A percentile compares a stretch with the other conserved stretches of the same genome.
These are phyloP conservation scores for Leersia perrieri DNA, from an alignment of 176 grass and related monocot genomes.

Conservation along the genomic window DNA sequence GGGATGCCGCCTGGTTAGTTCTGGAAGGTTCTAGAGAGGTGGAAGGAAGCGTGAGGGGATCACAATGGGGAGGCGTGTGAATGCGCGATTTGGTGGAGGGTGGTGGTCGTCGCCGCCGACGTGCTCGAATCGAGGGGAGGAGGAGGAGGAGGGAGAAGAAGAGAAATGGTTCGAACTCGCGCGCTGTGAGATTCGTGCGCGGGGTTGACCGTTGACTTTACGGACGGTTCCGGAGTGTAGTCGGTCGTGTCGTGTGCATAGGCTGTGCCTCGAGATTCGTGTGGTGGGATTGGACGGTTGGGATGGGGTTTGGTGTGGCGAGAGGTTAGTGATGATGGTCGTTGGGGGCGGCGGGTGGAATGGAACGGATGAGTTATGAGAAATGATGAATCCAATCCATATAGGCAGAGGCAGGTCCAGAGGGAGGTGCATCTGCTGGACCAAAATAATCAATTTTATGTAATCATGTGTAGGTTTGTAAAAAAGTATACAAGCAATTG, in stretches of 20 bases:
- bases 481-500: too few relatives aligned
- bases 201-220: neutral
- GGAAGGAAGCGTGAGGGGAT: neutral
- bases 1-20: too few relatives aligned
- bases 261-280: neutral
- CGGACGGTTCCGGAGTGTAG: neutral
- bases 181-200: neutral
- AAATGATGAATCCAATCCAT: too few relatives aligned
- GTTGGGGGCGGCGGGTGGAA: neutral
- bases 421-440: too few relatives aligned
- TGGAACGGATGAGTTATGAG: too few relatives aligned
- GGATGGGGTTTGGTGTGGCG: conserved; percentile 11
- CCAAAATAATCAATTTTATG: too few relatives aligned
- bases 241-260: too few relatives aligned
- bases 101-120: conserved; percentile 27
- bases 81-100: neutral
- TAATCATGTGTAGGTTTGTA: too few relatives aligned
- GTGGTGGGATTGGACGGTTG: neutral
- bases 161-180: neutral
- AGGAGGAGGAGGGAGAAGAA: neutral
- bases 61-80: neutral
- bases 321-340: neutral
- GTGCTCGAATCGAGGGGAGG: neutral
- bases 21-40: neutral
- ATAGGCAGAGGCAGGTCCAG: too few relatives aligned